Percentiles rank a stretch among this genome's conserved stretches.
phyloP scores from a whole-genome alignment of 2,329 filamentous ascomycete genomes.

The Sphaerostilbella broomeana region DNA sequence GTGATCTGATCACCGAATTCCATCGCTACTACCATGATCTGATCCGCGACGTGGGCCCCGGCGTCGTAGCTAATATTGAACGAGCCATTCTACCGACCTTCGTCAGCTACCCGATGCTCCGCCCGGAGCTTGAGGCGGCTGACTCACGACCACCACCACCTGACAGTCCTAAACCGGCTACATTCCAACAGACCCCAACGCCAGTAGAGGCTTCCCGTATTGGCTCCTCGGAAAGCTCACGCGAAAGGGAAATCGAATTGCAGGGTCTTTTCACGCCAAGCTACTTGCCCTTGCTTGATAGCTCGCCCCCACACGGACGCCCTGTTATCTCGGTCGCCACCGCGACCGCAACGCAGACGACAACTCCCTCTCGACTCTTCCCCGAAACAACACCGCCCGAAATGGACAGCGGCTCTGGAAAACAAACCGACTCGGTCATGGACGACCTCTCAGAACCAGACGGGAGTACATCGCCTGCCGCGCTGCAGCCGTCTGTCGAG shows the following conservation, averaged over 20 bases:
- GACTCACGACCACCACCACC: slow-evolving; percentile 29
- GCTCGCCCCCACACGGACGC: slow-evolving; percentile 21
- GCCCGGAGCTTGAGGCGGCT: slow-evolving; percentile 30
- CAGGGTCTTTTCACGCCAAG: slow-evolving; percentile 57
- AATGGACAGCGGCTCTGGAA: slow-evolving; percentile 16
- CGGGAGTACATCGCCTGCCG: slow-evolving; percentile 4
- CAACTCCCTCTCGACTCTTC: slow-evolving; percentile 16
- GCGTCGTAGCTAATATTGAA: slow-evolving; percentile 41
- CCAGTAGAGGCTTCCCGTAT: slow-evolving; percentile 16
- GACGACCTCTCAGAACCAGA: slow-evolving; percentile 14
- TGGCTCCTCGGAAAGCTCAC: slow-evolving; percentile 34
- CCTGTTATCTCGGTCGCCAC: slow-evolving; percentile 11
- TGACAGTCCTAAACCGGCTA: slow-evolving; percentile 22
- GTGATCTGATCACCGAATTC: slow-evolving; percentile 52
- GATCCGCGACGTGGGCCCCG: slow-evolving; percentile 40
- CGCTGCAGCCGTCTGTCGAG: slow-evolving; percentile 22
- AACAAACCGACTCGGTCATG: slow-evolving; percentile 18
- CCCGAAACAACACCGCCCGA: slow-evolving; percentile 18
- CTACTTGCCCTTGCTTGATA: slow-evolving; percentile 56
- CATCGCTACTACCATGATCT: slow-evolving; percentile 45
- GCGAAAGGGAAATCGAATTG: slow-evolving; percentile 51
- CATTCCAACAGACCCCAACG: slow-evolving; percentile 26
- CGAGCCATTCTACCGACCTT: slow-evolving; percentile 40
- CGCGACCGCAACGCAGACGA: slow-evolving; percentile 2
- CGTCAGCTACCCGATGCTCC: slow-evolving; percentile 40